phyloP scores from a whole-genome alignment of 2,329 filamentous ascomycete genomes.

The Diaporthe longicolla region DNA sequence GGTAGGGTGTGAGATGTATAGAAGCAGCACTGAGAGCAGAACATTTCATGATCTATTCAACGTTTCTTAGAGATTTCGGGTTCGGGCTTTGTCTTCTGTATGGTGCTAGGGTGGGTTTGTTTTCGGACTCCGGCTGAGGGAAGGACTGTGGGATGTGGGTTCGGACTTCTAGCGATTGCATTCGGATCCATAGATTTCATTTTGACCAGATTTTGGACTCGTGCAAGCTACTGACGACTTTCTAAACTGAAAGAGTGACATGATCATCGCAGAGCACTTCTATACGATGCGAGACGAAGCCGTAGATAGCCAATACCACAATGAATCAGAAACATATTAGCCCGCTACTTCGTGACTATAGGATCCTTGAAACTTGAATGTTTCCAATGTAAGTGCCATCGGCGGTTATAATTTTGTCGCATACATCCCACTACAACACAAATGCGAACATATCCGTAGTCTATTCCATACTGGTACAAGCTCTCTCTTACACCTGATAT shows the following conservation, averaged over 20 bases:
- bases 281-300: too few relatives aligned
- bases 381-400: too few relatives aligned
- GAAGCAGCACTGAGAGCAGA: background rate
- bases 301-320: too few relatives aligned
- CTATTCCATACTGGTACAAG: too few relatives aligned
- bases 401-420: too few relatives aligned
- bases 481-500: background rate
- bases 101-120: background rate
- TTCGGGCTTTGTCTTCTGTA: background rate
- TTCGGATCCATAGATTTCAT: slow-evolving; percentile 6
- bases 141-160: background rate
- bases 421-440: too few relatives aligned
- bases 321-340: too few relatives aligned
- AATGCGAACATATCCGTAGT: too few relatives aligned
- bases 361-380: too few relatives aligned
- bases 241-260: too few relatives aligned
- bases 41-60: background rate
- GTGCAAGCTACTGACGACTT: background rate
- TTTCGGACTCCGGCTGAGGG: background rate
- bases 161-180: slow-evolving; percentile 9
- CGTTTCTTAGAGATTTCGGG: background rate
- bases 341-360: too few relatives aligned
- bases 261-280: too few relatives aligned
- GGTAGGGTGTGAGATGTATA: slow-evolving; percentile 29
- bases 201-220: background rate